Conservation (phyloP, 2,329 filamentous ascomycete genomes). For the Aspergillus flavus region DNA sequence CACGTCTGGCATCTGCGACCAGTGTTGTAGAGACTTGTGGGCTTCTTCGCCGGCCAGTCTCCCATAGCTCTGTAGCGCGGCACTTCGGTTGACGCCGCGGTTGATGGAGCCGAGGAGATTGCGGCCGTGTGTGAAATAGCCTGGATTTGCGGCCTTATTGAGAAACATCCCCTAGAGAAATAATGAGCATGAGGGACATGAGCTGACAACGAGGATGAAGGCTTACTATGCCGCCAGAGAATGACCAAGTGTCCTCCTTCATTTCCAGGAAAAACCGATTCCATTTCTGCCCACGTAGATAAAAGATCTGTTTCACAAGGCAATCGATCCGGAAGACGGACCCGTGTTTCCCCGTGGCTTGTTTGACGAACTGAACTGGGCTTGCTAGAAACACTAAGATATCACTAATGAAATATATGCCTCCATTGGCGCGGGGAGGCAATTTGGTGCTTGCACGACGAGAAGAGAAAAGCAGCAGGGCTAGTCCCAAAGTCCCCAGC, state of each 20-base stretch:
- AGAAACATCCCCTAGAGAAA: slow-evolving; percentile 1
- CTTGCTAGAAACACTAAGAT: not conserved
- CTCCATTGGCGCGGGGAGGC: too few relatives aligned
- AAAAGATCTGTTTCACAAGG: not conserved
- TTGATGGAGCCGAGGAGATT: not conserved
- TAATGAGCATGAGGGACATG: not conserved
- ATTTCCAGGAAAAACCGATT: not conserved
- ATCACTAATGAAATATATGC: not conserved
- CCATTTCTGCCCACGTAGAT: not conserved
- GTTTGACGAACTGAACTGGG: not conserved
- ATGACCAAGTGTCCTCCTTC: slow-evolving; percentile 1
- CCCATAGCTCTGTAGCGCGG: not conserved
- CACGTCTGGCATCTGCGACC: not conserved
- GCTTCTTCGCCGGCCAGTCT: not conserved
- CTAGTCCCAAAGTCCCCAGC: too few relatives aligned
- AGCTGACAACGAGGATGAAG: not conserved
- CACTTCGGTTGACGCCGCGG: slow-evolving; percentile 1
- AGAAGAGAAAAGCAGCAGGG: too few relatives aligned
- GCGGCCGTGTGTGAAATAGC: slow-evolving; percentile 2
- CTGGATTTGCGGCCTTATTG: slow-evolving; percentile 5
- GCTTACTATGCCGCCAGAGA: not conserved
- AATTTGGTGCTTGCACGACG: too few relatives aligned
- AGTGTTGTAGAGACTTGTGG: not conserved
- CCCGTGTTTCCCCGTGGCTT: not conserved
- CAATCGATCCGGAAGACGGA: not conserved